phyloP scores from a whole-genome alignment of 202 grass and related monocot genomes.

The Setaria italica region DNA sequence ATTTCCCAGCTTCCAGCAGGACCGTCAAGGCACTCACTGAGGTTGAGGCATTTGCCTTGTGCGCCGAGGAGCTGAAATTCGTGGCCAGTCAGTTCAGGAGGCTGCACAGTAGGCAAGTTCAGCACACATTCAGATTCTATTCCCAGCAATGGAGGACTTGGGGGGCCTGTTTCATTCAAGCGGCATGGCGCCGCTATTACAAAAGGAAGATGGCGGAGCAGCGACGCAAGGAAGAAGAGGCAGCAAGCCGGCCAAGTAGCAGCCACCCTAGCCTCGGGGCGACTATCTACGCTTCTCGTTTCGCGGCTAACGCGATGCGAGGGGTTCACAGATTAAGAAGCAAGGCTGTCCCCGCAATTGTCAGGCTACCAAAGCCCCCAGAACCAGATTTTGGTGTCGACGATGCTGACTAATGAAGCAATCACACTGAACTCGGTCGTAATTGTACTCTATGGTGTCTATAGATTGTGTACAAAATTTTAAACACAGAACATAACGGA shows the following conservation, averaged over 20 bases:
- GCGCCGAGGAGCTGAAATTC: slow-evolving; percentile 76
- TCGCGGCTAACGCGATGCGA: slow-evolving; percentile 74
- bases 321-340: slow-evolving; percentile 76
- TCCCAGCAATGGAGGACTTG: slow-evolving; percentile 88
- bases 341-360: slow-evolving; percentile 57
- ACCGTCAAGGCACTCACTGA: slow-evolving; percentile 72
- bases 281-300: slow-evolving; percentile 84
- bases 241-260: slow-evolving; percentile 42
- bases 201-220: slow-evolving; percentile 68
- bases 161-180: slow-evolving; percentile 81
- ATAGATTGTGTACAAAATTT: slow-evolving; percentile 67
- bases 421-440: slow-evolving; percentile 14
- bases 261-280: slow-evolving; percentile 68
- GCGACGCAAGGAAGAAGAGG: slow-evolving; percentile 61
- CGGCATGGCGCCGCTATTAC: slow-evolving; percentile 77
- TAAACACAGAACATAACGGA: background rate
- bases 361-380: slow-evolving; percentile 79
- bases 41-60: slow-evolving; percentile 75
- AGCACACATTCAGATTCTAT: slow-evolving; percentile 82
- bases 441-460: slow-evolving; percentile 16
- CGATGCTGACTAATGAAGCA: slow-evolving; percentile 50
- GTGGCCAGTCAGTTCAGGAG: slow-evolving; percentile 92
- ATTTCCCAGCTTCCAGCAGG: slow-evolving; percentile 77
- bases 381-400: slow-evolving; percentile 80
- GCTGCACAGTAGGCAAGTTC: slow-evolving; percentile 79